A percentile compares a stretch with the other conserved stretches of the same genome.
phyloP scores from a whole-genome alignment of 2,329 filamentous ascomycete genomes.

The Dendrostoma leiphaemia region DNA sequence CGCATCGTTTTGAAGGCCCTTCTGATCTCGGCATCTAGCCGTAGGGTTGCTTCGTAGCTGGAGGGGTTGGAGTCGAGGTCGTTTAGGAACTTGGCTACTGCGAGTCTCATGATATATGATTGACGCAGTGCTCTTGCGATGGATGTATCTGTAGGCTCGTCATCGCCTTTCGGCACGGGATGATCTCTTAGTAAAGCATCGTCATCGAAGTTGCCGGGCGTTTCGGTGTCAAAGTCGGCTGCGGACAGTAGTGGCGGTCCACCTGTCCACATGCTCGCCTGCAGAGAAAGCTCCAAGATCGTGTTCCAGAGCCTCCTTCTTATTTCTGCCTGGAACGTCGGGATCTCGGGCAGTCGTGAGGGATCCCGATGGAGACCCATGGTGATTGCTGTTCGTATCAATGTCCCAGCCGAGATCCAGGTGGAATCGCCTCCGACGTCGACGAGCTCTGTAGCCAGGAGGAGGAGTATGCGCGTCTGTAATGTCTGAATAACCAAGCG shows the following conservation, averaged over 20 bases:
- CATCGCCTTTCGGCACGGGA: slow-evolving; percentile 20
- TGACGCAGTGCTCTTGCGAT: slow-evolving; percentile 44
- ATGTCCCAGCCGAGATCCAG: slow-evolving; percentile 49
- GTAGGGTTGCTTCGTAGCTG: slow-evolving; percentile 47
- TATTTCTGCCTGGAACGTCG: slow-evolving; percentile 49
- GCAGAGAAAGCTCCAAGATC: slow-evolving; percentile 52
- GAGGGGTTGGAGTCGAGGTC: slow-evolving; percentile 37
- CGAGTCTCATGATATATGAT: slow-evolving; percentile 42
- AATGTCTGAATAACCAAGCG: slow-evolving; percentile 46
- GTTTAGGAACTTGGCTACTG: slow-evolving; percentile 45
- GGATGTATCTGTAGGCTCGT: slow-evolving; percentile 46
- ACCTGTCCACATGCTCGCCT: slow-evolving; percentile 49
- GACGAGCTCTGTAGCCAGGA: slow-evolving; percentile 46
- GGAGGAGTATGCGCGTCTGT: slow-evolving; percentile 52
- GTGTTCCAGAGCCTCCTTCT: slow-evolving; percentile 56
- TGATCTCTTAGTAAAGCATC: slow-evolving; percentile 40
- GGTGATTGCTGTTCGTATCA: slow-evolving; percentile 43
- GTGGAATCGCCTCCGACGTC: slow-evolving; percentile 48
- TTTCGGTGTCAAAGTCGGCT: slow-evolving; percentile 48
- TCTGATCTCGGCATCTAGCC: slow-evolving; percentile 43
- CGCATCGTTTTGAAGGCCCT: slow-evolving; percentile 35
- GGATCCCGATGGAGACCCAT: slow-evolving; percentile 61
- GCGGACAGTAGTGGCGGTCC: slow-evolving; percentile 45
- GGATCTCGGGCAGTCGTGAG: slow-evolving; percentile 44
- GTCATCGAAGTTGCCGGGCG: slow-evolving; percentile 52